Conservation (phyloP, 2,329 filamentous ascomycete species). For the Cordyceps farinosa region DNA sequence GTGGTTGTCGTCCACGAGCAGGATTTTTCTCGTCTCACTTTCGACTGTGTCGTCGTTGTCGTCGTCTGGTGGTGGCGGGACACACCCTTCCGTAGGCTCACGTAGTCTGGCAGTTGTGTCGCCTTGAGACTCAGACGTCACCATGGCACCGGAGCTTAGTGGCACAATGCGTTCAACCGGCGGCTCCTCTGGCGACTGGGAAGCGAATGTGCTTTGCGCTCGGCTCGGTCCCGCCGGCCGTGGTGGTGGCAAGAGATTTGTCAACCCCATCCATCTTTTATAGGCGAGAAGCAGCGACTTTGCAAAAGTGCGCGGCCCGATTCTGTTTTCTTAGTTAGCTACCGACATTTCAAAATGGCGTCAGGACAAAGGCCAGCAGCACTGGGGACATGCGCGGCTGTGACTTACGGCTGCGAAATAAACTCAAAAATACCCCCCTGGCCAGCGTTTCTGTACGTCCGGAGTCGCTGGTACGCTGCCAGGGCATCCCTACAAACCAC, state of each 20-base stretch:
- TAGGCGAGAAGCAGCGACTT: constrained; percentile 21
- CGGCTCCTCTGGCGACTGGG: not conserved
- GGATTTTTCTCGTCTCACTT: constrained; percentile 21
- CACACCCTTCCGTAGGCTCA: not conserved
- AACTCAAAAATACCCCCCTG: not conserved
- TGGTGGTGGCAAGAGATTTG: not conserved
- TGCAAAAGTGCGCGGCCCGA: constrained; percentile 37
- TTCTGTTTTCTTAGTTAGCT: constrained; percentile 21
- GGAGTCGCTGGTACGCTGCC: not conserved
- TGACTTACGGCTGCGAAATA: constrained; percentile 4
- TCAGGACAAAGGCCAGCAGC: too few relatives aligned
- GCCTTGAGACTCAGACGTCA: not conserved
- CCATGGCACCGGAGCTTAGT: not conserved
- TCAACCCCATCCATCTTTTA: not conserved
- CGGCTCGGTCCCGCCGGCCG: not conserved
- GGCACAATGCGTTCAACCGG: not conserved
- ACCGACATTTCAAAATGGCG: not conserved
- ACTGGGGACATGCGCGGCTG: not conserved
- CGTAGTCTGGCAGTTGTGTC: not conserved
- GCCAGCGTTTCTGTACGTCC: not conserved
- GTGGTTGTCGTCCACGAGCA: constrained; percentile 41
- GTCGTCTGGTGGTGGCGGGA: not conserved
- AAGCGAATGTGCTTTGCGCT: not conserved
- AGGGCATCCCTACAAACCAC: not conserved
- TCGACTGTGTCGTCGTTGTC: not conserved